Evolutionary conservation across 768 basidiomycete genomes (phyloP).

Genomic region (Pleurotus pulmonarius): DNA sequence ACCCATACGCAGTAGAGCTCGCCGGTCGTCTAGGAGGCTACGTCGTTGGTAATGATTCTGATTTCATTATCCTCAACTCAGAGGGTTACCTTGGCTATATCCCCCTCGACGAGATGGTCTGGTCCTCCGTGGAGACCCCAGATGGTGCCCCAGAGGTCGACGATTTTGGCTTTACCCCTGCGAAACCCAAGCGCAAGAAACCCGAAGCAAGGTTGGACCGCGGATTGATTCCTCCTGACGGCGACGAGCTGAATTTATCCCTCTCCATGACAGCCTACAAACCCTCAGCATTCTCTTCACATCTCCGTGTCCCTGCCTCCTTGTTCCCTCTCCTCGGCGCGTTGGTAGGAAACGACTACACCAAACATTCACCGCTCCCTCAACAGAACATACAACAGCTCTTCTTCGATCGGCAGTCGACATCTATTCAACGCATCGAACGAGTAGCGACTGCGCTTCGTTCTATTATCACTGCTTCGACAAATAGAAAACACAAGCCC

Average conservation of each 20-base stretch:
- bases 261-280: slow-evolving; percentile 58
- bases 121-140: slow-evolving; percentile 38
- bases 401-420: slow-evolving; percentile 65
- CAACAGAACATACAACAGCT: slow-evolving; percentile 50
- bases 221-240: slow-evolving; percentile 54
- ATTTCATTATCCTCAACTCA: slow-evolving; percentile 74
- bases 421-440: slow-evolving; percentile 60
- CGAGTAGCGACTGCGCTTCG: slow-evolving; percentile 57
- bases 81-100: slow-evolving; percentile 79
- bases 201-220: slow-evolving; percentile 22
- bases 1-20: slow-evolving; percentile 81
- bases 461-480: slow-evolving; percentile 45
- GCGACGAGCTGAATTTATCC: slow-evolving; percentile 31
- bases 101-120: slow-evolving; percentile 72
- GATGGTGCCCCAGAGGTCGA: slow-evolving; percentile 25
- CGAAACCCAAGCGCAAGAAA: slow-evolving; percentile 49
- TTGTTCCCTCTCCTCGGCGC: slow-evolving; percentile 78
- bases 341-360: slow-evolving; percentile 79
- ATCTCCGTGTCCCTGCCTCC: slow-evolving; percentile 63
- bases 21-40: slow-evolving; percentile 72
- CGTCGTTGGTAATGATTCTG: slow-evolving; percentile 78
- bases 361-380: slow-evolving; percentile 44
- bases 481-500: slow-evolving; percentile 41
- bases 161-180: slow-evolving; percentile 55
- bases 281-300: slow-evolving; percentile 56